Base-by-base conservation (phyloP, 2,329 filamentous ascomycete genomes). In the Phyllosticta paracitricarpa region DNA sequence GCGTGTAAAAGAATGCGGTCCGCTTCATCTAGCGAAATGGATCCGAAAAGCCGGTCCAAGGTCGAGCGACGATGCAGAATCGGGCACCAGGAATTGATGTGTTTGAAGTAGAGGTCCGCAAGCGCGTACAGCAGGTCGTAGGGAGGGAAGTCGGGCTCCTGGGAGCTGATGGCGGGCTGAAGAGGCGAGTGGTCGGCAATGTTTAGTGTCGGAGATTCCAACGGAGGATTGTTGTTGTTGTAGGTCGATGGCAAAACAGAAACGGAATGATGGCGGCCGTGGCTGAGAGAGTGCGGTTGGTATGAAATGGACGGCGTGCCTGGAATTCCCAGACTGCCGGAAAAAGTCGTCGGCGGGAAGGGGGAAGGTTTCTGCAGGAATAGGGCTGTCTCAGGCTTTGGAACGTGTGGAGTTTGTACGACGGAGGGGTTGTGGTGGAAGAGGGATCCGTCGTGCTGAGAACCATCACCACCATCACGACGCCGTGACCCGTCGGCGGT, bases 11-110 rank as follows among this genome's bases (percentile, higher is more conserved):
- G 78, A 60, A 96, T 88, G 52, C 88, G 82, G 70, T 96, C 91
- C 1, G 88, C 86, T 73, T 95, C 89, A 48, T 92, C 88, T 1
- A 94, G 77, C 1, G 86, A 83, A 0, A 86, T 84, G 1, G 87
- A 71, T 0, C 90, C 90, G 66, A 96, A 96, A 0, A 96, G 79
- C 0, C 86, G 85, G 67, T 96, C 89, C 8, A 96, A 74, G 0
- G 91, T 96, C 3, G 88, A 86, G 68, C 89, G 86, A 24, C 90
- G 84, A 73, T 96, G 90, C n/a, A 96, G 78, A 25, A 96, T 94
- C 0, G 92, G 91, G 70, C 91, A 96, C 83, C 83, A 86, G 0
- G 83, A 82, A 65, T 85, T 85, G 68, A 84, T 81, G 68, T 86
- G 82, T 66, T 84, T 84, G 74, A 86, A 85, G 70, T 83, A 86